Percentiles rank a stretch among this genome's conserved stretches.
Conservation (phyloP, 495 filamentous ascomycete genomes). For the Aspergillus coremiiformis region DNA sequence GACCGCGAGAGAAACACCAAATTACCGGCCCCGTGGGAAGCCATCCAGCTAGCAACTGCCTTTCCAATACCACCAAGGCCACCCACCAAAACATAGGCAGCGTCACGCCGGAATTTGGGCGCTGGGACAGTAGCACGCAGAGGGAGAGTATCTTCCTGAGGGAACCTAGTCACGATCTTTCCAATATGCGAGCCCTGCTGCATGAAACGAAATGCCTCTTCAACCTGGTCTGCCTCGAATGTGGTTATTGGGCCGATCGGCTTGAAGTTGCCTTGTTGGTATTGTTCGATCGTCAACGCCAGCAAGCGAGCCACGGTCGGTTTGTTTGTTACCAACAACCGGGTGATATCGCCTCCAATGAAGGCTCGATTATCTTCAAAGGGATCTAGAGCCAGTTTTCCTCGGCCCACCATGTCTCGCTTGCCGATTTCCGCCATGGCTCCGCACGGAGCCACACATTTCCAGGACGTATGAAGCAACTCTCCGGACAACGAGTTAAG, state of each 20-base stretch:
- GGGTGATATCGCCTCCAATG: slow-evolving; percentile 15
- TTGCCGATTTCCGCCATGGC: slow-evolving; percentile 43
- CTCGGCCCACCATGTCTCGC: slow-evolving; percentile 14
- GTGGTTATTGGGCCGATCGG: slow-evolving; percentile 33
- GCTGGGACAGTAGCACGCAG: too few relatives aligned
- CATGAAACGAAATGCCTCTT: slow-evolving; percentile 30
- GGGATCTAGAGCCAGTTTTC: slow-evolving; percentile 21
- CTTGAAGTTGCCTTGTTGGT: slow-evolving; percentile 19
- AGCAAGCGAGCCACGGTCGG: too few relatives aligned
- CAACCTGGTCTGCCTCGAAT: slow-evolving; percentile 33
- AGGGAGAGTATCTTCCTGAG: too few relatives aligned
- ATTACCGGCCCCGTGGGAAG: slow-evolving; percentile 44
- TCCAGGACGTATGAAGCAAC: too few relatives aligned
- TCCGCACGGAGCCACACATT: slow-evolving; percentile 45
- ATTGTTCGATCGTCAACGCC: slow-evolving; percentile 20
- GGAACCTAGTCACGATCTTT: too few relatives aligned
- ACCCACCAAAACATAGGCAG: slow-evolving; percentile 35
- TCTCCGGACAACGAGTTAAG: too few relatives aligned
- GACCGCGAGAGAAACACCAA: slow-evolving; percentile 39
- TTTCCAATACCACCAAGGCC: slow-evolving; percentile 50
- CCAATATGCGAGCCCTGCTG: too few relatives aligned
- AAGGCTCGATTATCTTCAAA: slow-evolving; percentile 33
- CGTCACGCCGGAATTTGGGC: slow-evolving; percentile 8
- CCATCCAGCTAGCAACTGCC: slow-evolving; percentile 50
- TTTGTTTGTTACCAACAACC: too few relatives aligned